Evolutionary conservation across 768 basidiomycete genomes (phyloP).

Genomic region (Leccinum aurantiacum): DNA sequence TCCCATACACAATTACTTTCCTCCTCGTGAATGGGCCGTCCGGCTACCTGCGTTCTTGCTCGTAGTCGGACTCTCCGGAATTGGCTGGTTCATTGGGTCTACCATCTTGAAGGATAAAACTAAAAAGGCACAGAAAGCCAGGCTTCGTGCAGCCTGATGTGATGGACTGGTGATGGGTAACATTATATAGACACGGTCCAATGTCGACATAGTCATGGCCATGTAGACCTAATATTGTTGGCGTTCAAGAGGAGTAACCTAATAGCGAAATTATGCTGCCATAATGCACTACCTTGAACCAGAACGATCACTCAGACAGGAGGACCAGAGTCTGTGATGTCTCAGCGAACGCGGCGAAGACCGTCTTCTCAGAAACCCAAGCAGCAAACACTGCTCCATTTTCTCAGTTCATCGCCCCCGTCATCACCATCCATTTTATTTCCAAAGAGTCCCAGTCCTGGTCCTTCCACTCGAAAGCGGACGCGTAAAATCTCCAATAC

Average conservation of each 20-base stretch:
- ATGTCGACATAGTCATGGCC: not conserved
- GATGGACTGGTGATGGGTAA: not conserved
- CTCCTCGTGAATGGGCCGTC: slow-evolving; percentile 89
- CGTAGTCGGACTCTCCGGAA: slow-evolving; percentile 73
- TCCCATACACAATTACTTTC: slow-evolving; percentile 78
- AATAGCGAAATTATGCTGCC: not conserved
- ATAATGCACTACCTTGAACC: not conserved
- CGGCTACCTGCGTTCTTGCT: slow-evolving; percentile 83
- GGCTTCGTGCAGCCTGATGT: slow-evolving; percentile 55
- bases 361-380: slow-evolving; percentile 32
- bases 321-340: not conserved
- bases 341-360: slow-evolving; percentile 5
- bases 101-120: slow-evolving; percentile 75
- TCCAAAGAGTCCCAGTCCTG: slow-evolving; percentile 4
- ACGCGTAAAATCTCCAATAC: slow-evolving; percentile 12
- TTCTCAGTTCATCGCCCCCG: slow-evolving; percentile 32
- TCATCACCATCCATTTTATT: slow-evolving; percentile 14
- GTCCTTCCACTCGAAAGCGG: slow-evolving; percentile 18
- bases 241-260: not conserved
- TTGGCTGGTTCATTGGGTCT: slow-evolving; percentile 76
- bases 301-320: too few species aligned
- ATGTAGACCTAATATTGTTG: not conserved
- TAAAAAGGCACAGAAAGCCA: slow-evolving; percentile 65
- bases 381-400: slow-evolving; percentile 46
- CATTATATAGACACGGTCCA: not conserved